Conservation (phyloP, 2,329 filamentous ascomycete species). For the Epicoccum sorghinum region DNA sequence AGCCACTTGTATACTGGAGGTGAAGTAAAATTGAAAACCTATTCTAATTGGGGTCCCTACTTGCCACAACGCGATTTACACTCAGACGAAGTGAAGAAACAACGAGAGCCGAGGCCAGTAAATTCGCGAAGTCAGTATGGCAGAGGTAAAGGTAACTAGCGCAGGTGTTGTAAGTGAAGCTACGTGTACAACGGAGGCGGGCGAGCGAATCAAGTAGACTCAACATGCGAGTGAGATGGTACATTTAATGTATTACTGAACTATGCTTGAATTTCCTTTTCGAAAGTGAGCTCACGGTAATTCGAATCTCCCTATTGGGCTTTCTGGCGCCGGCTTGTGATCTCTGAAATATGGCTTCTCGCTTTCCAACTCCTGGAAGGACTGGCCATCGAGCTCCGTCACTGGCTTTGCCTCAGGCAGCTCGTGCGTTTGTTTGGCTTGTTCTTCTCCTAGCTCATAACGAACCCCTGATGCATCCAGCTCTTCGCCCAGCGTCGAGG, state of each 20-base stretch:
- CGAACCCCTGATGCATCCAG: conserved; percentile 9
- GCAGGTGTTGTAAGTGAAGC: too few species aligned
- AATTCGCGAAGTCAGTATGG: too few species aligned
- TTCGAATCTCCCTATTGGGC: conserved; percentile 12
- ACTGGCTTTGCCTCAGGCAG: conserved; percentile 4
- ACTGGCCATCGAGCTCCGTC: conserved; percentile 3
- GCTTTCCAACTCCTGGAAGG: conserved; percentile 10
- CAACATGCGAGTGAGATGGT: not conserved
- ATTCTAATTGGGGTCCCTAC: too few species aligned
- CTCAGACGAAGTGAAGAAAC: too few species aligned
- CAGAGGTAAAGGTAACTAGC: too few species aligned
- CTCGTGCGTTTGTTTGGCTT: conserved; percentile 6
- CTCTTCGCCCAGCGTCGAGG: conserved; percentile 18
- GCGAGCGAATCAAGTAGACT: not conserved
- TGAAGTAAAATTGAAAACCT: too few species aligned
- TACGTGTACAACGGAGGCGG: too few species aligned
- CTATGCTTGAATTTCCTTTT: not conserved
- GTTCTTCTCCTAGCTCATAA: conserved; percentile 15
- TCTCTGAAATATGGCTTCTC: conserved; percentile 9
- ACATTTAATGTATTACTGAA: not conserved
- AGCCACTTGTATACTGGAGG: too few species aligned
- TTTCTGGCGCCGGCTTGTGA: conserved; percentile 9
- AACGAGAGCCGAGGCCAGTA: too few species aligned
- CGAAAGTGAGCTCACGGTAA: not conserved
- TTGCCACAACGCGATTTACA: too few species aligned